Percentiles rank a stretch among this genome's conserved stretches.
Conservation (phyloP, 352 stramenopile genomes). For the Phytophthora foliorum region DNA sequence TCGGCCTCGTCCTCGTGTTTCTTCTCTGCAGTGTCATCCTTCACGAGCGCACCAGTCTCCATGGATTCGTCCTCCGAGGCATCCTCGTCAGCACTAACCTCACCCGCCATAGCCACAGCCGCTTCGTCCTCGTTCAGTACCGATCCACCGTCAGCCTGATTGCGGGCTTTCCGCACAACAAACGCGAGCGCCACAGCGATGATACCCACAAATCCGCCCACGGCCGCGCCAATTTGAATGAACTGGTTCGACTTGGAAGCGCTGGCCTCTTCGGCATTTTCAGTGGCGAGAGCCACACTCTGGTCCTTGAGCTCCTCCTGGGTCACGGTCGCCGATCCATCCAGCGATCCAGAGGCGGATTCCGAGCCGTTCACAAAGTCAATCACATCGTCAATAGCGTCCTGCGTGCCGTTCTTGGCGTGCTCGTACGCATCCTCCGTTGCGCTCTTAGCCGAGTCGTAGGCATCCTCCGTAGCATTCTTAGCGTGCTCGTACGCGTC, state of each 20-base stretch:
- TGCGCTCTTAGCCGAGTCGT: slow-evolving; percentile 35
- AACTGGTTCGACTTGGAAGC: slow-evolving; percentile 33
- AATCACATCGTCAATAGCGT: slow-evolving; percentile 25
- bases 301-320: slow-evolving; percentile 41
- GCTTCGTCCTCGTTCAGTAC: slow-evolving; percentile 47
- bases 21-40: slow-evolving; percentile 31
- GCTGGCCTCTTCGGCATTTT: slow-evolving; percentile 26
- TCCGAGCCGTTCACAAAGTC: slow-evolving; percentile 39
- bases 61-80: slow-evolving; percentile 45
- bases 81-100: slow-evolving; percentile 44
- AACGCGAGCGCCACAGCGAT: slow-evolving; percentile 43
- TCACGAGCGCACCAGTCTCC: slow-evolving; percentile 39
- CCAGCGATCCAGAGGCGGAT: slow-evolving; percentile 31
- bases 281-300: slow-evolving; percentile 33
- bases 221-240: slow-evolving; percentile 29
- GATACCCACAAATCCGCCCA: slow-evolving; percentile 42
- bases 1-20: slow-evolving; percentile 37
- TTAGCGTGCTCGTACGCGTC: slow-evolving; percentile 34
- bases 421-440: slow-evolving; percentile 14
- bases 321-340: slow-evolving; percentile 28
- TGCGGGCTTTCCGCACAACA: slow-evolving; percentile 37
- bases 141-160: slow-evolving; percentile 21
- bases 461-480: slow-evolving; percentile 31
- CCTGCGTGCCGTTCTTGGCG: slow-evolving; percentile 11
- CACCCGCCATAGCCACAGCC: slow-evolving; percentile 47